phyloP scores from a whole-genome alignment of 2,329 filamentous ascomycete genomes.

The Penicillium psychrosexuale region DNA sequence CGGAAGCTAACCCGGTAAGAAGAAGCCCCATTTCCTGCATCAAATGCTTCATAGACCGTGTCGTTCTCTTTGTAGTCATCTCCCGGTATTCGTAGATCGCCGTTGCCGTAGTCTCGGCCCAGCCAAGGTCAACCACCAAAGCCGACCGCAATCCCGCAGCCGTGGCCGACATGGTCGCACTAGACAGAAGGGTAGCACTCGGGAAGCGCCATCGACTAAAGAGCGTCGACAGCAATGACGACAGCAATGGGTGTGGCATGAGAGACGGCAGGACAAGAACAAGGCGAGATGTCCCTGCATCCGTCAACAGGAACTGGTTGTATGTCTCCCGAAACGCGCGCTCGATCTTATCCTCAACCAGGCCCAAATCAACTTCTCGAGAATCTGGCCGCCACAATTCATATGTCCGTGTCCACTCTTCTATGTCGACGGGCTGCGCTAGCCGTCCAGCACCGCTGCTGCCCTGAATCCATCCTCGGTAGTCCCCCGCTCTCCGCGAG shows the following conservation, averaged over 20 bases:
- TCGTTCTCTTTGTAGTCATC: slow-evolving; percentile 65
- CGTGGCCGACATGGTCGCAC: slow-evolving; percentile 68
- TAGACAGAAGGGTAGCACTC: slow-evolving; percentile 74
- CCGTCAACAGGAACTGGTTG: slow-evolving; percentile 64
- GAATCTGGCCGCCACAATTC: slow-evolving; percentile 80
- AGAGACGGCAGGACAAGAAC: slow-evolving; percentile 73
- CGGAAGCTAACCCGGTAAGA: slow-evolving; percentile 27
- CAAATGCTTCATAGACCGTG: slow-evolving; percentile 71
- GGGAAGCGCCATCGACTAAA: slow-evolving; percentile 80
- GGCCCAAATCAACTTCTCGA: slow-evolving; percentile 67
- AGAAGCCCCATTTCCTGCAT: slow-evolving; percentile 62
- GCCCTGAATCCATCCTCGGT: slow-evolving; percentile 64
- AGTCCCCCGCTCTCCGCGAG: slow-evolving; percentile 76
- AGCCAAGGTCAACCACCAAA: slow-evolving; percentile 84
- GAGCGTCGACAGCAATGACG: slow-evolving; percentile 69
- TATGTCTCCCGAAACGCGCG: slow-evolving; percentile 76
- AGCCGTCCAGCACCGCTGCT: slow-evolving; percentile 47
- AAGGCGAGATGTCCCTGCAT: slow-evolving; percentile 67
- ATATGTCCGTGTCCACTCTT: slow-evolving; percentile 48
- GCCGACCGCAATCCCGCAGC: slow-evolving; percentile 83
- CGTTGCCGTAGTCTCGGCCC: slow-evolving; percentile 83
- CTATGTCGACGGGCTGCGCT: slow-evolving; percentile 27
- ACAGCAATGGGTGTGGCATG: slow-evolving; percentile 73
- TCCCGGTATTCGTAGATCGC: slow-evolving; percentile 89
- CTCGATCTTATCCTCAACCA: slow-evolving; percentile 85